Base-by-base conservation (phyloP, 768 basidiomycete genomes). In the Tylopilus subfusipes region DNA sequence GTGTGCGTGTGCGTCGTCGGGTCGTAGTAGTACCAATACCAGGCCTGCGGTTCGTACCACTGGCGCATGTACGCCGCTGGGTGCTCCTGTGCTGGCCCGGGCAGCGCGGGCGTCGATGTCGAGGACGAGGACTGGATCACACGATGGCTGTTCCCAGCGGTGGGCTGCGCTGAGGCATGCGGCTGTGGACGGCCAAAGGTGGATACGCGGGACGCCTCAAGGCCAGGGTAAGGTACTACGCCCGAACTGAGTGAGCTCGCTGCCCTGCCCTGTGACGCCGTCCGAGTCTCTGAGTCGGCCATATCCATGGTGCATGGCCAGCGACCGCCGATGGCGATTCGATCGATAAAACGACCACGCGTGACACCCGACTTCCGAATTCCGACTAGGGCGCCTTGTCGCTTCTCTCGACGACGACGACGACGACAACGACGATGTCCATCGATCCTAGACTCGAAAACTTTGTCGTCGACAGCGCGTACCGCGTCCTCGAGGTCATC, bases 401-500 rank as follows among this genome's bases (percentile, higher is more conserved):
- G 3, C 51, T n/a, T 49, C 47, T 30, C 56, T 42, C 61, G 38
- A 24, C 31, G 47, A 43, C 52, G 38, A 53, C 62, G 30, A 50
- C 50, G 42, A 31, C 52, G 49, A 53, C 55, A 49, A 34, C 50
- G 50, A 44, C 12, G 24, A 25, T 69, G 67, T 54, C 58, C 36
- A 36, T 42, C n/a, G 71, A 70, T 46, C 48, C 56, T 52, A 61
- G 72, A 57, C 68, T 79, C 56, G 64, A 73, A 38, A 74, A 71
- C 53, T 85, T 84, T 54, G 72, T 75, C 52, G 78, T 80, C 50
- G 80, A 76, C 40, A 72, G 75, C 48, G 69, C 74, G 64, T 95
- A 94, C 69, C 79, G 83, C 66, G 82, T 90, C 2, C 73, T 89
- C 45, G 89, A 92, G 70, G 84, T 91, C 56, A 90, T 94, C 50